Evolutionary conservation across 169 alveolate species (phyloP), one percentile per base, ranked within the genome.

Genomic region (Cryptosporidium meleagridis): DNA sequence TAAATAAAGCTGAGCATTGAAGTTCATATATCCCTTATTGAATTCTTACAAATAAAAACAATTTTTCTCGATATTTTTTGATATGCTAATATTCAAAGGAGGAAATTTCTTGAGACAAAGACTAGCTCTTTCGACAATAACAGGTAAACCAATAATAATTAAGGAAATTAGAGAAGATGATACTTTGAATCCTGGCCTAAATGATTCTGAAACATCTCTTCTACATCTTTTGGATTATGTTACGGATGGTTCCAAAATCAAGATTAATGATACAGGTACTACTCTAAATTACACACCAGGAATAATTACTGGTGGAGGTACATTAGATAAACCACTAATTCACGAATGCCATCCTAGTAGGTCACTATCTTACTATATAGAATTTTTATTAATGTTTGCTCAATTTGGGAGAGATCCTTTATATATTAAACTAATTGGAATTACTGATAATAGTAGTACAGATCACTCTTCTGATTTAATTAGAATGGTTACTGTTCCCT

Each of bases 191-290:
- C 97, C 97, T 0, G 98, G 98, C 23, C 85, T 96, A 75, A 87
- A 92, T 31, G 95, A 92, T 55, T 87, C 86, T 75, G 98, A 96
- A 89, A 91, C 96, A 29, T 75, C 85, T 41, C 91, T 95, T 55
- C 91, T 95, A 41, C 91, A 95, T 33, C 92, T 96, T 53, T 85
- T 95, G 9, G 95, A 95, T 65, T 85, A 80, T 84, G 86, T 96
- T 31, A 94, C 97, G 9, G 95, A 93, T 75, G 97, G 97, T 33
- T 80, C 94, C 41, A 84, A 72, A 67, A 91, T 96, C 35, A 85
- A 94, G 29, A 94, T 96, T 35, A 93, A 93, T 86, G 94, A 94
- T 67, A 93, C 97, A 58, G 98, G 98, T 37, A 95, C 98, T 21
- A 85, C 86, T 67, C 72, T 96, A 41, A 93, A 91, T 4, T 93